phyloP scores from a whole-genome alignment of 2,329 filamentous ascomycete genomes.

The Talaromyces marneffei region DNA sequence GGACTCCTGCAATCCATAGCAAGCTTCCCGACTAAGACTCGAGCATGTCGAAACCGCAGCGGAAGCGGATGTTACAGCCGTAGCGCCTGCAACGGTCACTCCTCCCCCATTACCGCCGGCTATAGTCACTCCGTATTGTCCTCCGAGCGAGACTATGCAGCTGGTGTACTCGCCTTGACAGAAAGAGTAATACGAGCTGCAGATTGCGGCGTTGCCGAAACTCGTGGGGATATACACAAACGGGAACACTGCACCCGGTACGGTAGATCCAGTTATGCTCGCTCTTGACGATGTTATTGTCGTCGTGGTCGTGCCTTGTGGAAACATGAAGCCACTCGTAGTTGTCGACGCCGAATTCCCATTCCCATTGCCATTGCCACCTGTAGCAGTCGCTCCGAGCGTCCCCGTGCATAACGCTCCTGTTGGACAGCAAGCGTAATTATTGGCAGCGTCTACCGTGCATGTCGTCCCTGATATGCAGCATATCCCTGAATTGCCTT shows the following conservation, averaged over 20 bases:
- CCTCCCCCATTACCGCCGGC: conserved; percentile 44
- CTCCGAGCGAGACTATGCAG: conserved; percentile 43
- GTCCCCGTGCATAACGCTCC: conserved; percentile 55
- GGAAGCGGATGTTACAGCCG: conserved; percentile 38
- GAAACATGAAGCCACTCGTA: conserved; percentile 31
- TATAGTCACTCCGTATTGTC: conserved; percentile 49
- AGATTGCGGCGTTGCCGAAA: conserved; percentile 47
- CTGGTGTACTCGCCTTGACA: conserved; percentile 45
- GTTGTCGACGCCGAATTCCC: conserved; percentile 17
- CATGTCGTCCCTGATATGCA: conserved; percentile 51
- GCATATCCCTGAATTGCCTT: conserved; percentile 51
- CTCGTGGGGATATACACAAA: conserved; percentile 51
- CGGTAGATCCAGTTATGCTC: conserved; percentile 45
- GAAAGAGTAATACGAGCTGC: conserved; percentile 49
- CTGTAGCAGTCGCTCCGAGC: conserved; percentile 32
- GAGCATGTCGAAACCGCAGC: conserved; percentile 42
- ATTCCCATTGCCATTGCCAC: not conserved
- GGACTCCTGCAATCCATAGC: conserved; percentile 44
- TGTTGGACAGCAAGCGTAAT: conserved; percentile 58
- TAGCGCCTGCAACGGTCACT: conserved; percentile 42
- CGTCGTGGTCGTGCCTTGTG: conserved; percentile 26
- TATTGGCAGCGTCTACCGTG: conserved; percentile 50
- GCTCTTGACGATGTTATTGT: conserved; percentile 29
- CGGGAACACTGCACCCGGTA: conserved; percentile 47
- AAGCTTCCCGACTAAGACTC: conserved; percentile 43